Conservation (phyloP, 352 stramenopile species). For the Phytophthora tentaculata region DNA sequence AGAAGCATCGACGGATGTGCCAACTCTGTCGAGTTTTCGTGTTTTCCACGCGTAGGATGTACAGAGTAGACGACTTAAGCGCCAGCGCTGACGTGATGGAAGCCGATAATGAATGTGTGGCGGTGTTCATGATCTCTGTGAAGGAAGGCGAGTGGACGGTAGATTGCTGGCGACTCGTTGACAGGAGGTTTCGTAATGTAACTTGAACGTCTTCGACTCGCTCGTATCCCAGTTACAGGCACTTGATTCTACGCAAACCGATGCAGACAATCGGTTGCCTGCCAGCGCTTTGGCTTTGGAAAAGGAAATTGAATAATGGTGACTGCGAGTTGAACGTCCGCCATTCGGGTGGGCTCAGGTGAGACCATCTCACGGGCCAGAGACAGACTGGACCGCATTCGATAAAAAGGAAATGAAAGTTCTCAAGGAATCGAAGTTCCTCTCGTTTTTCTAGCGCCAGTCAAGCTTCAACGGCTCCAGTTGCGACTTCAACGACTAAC, state of each 20-base stretch:
- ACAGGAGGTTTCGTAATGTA: conserved; percentile 24
- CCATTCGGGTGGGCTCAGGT: conserved; percentile 15
- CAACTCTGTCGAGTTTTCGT: conserved; percentile 47
- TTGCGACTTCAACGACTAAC: background rate
- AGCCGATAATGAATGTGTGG: conserved; percentile 56
- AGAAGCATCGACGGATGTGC: conserved; percentile 76
- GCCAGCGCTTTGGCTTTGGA: background rate
- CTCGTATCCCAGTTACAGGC: conserved; percentile 19
- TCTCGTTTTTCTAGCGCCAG: conserved; percentile 22
- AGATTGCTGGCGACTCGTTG: background rate
- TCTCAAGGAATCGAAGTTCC: background rate
- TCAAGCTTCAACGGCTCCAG: conserved; percentile 1
- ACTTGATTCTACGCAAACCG: conserved; percentile 33
- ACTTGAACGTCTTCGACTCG: conserved; percentile 15
- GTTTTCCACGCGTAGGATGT: conserved; percentile 72
- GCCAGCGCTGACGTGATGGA: conserved; percentile 71
- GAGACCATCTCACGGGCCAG: conserved; percentile 28
- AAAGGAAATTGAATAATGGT: conserved; percentile 23
- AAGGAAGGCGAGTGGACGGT: conserved; percentile 12
- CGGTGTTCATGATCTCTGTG: conserved; percentile 44
- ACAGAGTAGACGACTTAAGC: conserved; percentile 78
- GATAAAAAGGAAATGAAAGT: conserved; percentile 16
- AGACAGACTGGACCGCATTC: conserved; percentile 26
- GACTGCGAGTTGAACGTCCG: conserved; percentile 28
- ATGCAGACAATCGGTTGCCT: conserved; percentile 12